Evolutionary conservation across 2,329 filamentous ascomycete species (phyloP).

Genomic region (Fusarium proliferatum): DNA sequence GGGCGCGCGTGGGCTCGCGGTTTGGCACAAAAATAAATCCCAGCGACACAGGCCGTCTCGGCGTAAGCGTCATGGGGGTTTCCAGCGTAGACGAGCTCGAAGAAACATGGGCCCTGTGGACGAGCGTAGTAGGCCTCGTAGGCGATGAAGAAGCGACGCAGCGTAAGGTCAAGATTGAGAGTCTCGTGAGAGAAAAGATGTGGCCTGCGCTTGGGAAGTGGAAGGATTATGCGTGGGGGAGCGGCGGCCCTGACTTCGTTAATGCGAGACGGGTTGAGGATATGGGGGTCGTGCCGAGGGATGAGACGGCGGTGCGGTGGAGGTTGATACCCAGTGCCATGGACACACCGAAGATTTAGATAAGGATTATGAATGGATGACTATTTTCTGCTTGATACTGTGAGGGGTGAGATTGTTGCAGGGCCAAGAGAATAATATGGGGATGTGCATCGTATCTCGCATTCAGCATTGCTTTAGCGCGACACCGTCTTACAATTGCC

Average conservation of each 20-base stretch:
- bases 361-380: not conserved
- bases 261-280: conserved; percentile 47
- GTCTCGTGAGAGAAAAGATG: conserved; percentile 57
- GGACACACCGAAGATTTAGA: conserved; percentile 46
- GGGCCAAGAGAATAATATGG: conserved; percentile 11
- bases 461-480: conserved; percentile 19
- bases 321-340: conserved; percentile 40
- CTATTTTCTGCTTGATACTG: not conserved
- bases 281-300: conserved; percentile 48
- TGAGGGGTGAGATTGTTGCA: not conserved
- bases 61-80: conserved; percentile 73
- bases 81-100: conserved; percentile 71
- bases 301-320: conserved; percentile 43
- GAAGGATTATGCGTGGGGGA: conserved; percentile 73
- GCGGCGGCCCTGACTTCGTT: conserved; percentile 61
- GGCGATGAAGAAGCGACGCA: conserved; percentile 50
- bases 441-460: conserved; percentile 29
- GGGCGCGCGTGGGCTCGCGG: conserved; percentile 61
- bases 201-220: conserved; percentile 69
- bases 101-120: conserved; percentile 69
- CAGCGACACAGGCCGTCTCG: conserved; percentile 52
- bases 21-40: conserved; percentile 52
- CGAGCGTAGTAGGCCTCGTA: conserved; percentile 59
- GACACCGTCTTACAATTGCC: conserved; percentile 13
- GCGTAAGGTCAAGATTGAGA: conserved; percentile 48